phyloP scores from a whole-genome alignment of 306 rosid species.

The Cucumis melo region DNA sequence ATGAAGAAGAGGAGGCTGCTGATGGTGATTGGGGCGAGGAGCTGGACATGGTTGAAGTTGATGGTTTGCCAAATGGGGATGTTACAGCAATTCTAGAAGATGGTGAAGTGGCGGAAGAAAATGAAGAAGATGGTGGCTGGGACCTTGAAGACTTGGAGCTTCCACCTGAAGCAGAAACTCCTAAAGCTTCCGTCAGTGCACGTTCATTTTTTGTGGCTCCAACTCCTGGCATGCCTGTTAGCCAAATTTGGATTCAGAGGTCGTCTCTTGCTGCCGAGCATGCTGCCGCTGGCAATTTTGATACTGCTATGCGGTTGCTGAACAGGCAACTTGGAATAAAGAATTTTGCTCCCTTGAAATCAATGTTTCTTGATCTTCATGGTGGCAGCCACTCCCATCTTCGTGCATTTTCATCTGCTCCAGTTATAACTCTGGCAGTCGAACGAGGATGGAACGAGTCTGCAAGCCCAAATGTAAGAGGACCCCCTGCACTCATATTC shows the following conservation, averaged over 20 bases:
- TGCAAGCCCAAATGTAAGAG: slow-evolving; percentile 64
- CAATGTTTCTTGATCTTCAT: slow-evolving; percentile 71
- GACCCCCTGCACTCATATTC: slow-evolving; percentile 66
- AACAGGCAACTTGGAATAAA: slow-evolving; percentile 82
- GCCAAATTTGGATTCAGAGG: slow-evolving; percentile 80
- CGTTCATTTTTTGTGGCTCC: slow-evolving; percentile 65
- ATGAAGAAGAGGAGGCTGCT: slow-evolving; percentile 61
- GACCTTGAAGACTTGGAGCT: slow-evolving; percentile 83
- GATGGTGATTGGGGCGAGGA: slow-evolving; percentile 77
- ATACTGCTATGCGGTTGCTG: slow-evolving; percentile 82
- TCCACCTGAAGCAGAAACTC: slow-evolving; percentile 74
- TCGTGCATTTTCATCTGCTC: slow-evolving; percentile 68
- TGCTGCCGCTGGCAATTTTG: slow-evolving; percentile 88
- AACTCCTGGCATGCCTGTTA: slow-evolving; percentile 82
- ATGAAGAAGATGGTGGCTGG: slow-evolving; percentile 85
- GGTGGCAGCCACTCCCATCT: slow-evolving; percentile 66
- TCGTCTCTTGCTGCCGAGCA: slow-evolving; percentile 96
- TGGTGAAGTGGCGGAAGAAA: slow-evolving; percentile 53
- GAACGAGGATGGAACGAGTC: slow-evolving; percentile 86
- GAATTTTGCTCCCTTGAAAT: slow-evolving; percentile 60
- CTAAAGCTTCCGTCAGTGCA: slow-evolving; percentile 42
- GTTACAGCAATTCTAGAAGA: slow-evolving; percentile 41
- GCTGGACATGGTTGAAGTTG: slow-evolving; percentile 56
- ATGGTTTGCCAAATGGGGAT: slow-evolving; percentile 57
- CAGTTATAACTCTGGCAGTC: slow-evolving; percentile 58